Evolutionary conservation across 768 basidiomycete genomes (phyloP), one percentile per base, ranked within the genome.

Genomic region (Gymnopilus dilepis): DNA sequence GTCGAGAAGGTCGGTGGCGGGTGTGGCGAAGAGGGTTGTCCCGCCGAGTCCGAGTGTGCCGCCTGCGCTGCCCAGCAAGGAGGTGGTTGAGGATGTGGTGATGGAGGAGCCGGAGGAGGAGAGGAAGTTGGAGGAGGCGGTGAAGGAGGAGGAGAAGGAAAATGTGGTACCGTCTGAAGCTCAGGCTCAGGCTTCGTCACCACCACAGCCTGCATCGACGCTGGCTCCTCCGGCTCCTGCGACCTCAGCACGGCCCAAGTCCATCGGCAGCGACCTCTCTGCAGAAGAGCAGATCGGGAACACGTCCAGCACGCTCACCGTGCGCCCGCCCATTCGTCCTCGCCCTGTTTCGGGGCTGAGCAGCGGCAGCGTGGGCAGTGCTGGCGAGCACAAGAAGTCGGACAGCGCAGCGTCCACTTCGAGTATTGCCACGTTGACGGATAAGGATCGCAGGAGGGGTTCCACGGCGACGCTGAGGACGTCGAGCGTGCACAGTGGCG

Each of bases 401-500:
- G 74, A 73, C 19, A 84, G 82, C 58, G 79, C 77, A 22, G 66
- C 77, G 24, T 83, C 81, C 45, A 77, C 75, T 22, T 72, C 74
- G 22, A 78, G 83, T 67, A 71, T 73, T 19, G 74, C 77, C 22
- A 84, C 82, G 22, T 68, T 76, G 59, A 78, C 68, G 67, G 74
- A 76, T 67, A 74, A 70, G 54, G 34, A 37, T 37, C 34, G 34
- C 34, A 37, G 37, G 22, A 7, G 52, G 1, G 77, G 74, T 34
- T 86, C 81, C 55, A 75, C 74, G 28, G 83, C 84, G 59, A 84
- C 82, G 0, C 80, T 83, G 52, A 80, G 76, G 24, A 76, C 75
- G 1, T 62, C 65, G 3, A 54, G 52, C 21, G 33, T 26, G 28
- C 11, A n/a, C 3, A 37, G 34, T 37, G 15, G 8, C 9, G 34